Evolutionary conservation across 768 basidiomycete species (phyloP).

Genomic region (Lactarius quietus): DNA sequence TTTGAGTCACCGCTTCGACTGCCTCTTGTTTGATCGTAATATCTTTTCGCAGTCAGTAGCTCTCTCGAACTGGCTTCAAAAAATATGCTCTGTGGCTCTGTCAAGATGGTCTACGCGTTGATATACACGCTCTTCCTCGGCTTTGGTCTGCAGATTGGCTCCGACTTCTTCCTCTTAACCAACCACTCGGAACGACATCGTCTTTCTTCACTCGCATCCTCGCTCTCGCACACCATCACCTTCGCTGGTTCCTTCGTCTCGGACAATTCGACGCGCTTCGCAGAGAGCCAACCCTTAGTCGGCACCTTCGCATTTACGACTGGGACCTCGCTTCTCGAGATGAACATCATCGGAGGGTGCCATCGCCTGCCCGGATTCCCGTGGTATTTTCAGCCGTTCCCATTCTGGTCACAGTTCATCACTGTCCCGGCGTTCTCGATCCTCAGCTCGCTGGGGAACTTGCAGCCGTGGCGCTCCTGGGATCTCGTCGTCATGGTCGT

Average conservation of each 20-base stretch:
- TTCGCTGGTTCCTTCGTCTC: conserved; percentile 64
- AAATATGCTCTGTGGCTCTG: conserved; percentile 75
- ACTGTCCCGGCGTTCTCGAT: conserved; percentile 73
- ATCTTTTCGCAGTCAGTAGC: conserved; percentile 56
- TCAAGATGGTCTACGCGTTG: conserved; percentile 81
- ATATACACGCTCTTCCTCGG: conserved; percentile 81
- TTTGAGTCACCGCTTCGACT: conserved; percentile 3
- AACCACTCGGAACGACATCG: conserved; percentile 53
- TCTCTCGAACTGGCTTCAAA: conserved; percentile 80
- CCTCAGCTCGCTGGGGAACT: conserved; percentile 65
- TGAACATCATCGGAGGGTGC: conserved; percentile 56
- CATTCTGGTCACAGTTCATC: conserved; percentile 65
- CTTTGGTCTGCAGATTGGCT: conserved; percentile 79
- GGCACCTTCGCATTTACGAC: conserved; percentile 68
- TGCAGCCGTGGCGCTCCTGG: conserved; percentile 66
- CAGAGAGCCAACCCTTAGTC: conserved; percentile 39
- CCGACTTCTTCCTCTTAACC: conserved; percentile 69
- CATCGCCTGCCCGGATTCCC: conserved; percentile 59
- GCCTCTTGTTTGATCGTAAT: background rate
- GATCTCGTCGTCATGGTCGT: conserved; percentile 78
- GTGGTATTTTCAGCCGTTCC: conserved; percentile 80
- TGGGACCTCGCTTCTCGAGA: conserved; percentile 41
- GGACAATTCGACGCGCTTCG: conserved; percentile 46
- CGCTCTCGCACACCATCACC: conserved; percentile 44
- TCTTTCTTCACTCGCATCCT: conserved; percentile 49